A percentile compares a stretch with the other conserved stretches of the same genome.
These are phyloP conservation scores for Scytalidium lignicola DNA, from an alignment of 2,329 filamentous ascomycete genomes.

Conservation along the genomic window DNA sequence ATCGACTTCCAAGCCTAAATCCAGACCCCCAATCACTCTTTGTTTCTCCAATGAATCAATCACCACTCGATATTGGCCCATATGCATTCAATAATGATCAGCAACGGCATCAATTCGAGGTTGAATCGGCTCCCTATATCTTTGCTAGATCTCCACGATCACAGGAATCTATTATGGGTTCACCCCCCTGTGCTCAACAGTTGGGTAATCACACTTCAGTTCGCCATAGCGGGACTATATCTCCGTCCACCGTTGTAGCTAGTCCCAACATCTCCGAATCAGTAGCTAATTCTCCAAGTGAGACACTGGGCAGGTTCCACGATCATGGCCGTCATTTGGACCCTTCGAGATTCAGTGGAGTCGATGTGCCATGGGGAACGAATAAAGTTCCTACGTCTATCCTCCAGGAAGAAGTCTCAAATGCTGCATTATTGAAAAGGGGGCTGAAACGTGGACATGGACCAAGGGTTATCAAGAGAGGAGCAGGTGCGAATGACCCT, in stretches of 20 bases:
- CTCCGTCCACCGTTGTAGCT: neutral
- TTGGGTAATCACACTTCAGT: neutral
- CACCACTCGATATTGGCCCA: no score
- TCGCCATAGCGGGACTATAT: neutral
- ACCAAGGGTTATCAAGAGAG: conserved; percentile 17
- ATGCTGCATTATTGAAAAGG: conserved; percentile 21
- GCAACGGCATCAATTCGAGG: no score
- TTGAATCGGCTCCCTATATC: no score
- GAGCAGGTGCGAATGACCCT: conserved; percentile 25
- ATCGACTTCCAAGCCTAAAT: no score
- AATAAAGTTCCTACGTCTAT: conserved; percentile 6
- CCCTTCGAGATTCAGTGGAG: conserved; percentile 18
- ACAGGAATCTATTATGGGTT: no score
- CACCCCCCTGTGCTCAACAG: no score
- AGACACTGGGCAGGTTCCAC: neutral
- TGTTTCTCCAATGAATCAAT: no score
- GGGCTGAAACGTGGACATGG: conserved; percentile 11
- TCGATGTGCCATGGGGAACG: conserved; percentile 12
- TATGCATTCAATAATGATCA: no score
- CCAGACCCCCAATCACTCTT: no score
- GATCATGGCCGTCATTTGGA: conserved; percentile 5
- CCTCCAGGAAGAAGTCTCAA: conserved; percentile 8
- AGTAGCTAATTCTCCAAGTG: neutral
- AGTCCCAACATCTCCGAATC: neutral
- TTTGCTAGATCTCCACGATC: no score